phyloP scores from a whole-genome alignment of 139 green algal genomes.

The Auxenochlorella pyrenoidosa region DNA sequence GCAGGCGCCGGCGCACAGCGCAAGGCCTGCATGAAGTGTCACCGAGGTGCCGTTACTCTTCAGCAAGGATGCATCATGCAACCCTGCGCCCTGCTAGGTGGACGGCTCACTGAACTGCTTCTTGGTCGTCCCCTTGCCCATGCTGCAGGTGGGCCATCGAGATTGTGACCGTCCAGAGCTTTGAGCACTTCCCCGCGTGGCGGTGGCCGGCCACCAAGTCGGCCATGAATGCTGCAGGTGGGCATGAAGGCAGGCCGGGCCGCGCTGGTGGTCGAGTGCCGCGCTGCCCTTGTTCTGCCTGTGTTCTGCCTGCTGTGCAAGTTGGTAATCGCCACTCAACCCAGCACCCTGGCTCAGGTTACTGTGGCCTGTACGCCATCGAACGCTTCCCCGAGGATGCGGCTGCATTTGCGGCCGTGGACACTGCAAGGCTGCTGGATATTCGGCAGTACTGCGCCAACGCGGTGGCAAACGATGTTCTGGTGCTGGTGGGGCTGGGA shows the following conservation, averaged over 20 bases:
- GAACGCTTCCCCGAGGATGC: neutral
- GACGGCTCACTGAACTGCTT: too few species aligned
- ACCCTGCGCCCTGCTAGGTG: too few species aligned
- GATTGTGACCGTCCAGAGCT: conserved; percentile 22
- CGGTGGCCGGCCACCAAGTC: conserved; percentile 38
- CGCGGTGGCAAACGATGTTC: conserved; percentile 10
- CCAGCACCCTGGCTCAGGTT: neutral
- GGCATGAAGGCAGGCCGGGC: neutral
- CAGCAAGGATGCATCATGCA: too few species aligned
- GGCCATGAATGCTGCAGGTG: conserved; percentile 27
- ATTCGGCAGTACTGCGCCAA: conserved; percentile 41
- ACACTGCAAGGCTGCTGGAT: conserved; percentile 27
- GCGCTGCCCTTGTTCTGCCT: neutral
- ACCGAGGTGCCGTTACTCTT: too few species aligned
- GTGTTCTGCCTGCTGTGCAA: too few species aligned
- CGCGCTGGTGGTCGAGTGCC: neutral
- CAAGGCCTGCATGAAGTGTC: too few species aligned
- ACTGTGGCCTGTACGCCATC: conserved; percentile 27
- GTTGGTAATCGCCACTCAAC: too few species aligned
- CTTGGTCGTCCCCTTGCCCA: too few species aligned
- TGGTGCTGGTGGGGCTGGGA: conserved; percentile 31
- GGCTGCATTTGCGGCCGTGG: neutral
- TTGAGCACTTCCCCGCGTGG: conserved; percentile 30
- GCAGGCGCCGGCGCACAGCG: too few species aligned
- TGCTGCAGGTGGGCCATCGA: conserved; percentile 42